Evolutionary conservation across 2,329 filamentous ascomycete species (phyloP), one percentile per base, ranked within the genome.

Genomic region (Fonsecaea multimorphosa): DNA sequence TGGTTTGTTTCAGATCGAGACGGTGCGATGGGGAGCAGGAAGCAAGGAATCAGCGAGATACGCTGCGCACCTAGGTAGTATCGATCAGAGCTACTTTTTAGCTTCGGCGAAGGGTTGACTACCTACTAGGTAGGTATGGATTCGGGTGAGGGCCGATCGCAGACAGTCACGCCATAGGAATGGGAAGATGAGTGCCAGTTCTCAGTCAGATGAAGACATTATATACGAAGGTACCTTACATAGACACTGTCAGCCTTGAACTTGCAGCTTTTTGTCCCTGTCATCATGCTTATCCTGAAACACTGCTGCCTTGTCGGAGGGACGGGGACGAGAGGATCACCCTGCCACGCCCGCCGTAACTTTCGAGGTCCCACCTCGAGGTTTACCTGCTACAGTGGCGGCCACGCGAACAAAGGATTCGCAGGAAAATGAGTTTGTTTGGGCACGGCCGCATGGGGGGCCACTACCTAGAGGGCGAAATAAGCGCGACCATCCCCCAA

Each of bases 371-470:
- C 29, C 14, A 38, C 29, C n/a, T 27, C 57, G 32, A 38, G 56
- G 27, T 36, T 51, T 58, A 8, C 3, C 29, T 3, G 29, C 3
- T 31, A 27, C 27, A 22, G 56, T 58, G 56, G 56, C 56, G 56
- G 56, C 56, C 56, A 58, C 56, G 56, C 56, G 56, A 58, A 24
- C 44, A 24, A 22, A 58, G 56, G 56, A 49, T 58, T 44, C 56
- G 40, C 56, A 40, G 40, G 29, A 58, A 58, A 24, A 46, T 46
- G 29, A 24, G 31, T 34, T 58, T 57, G 22, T 32, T 4, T 31
- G 8, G 16, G 19, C 22, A 24, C 29, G 29, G 29, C 29, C 3
- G 3, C 29, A 31, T 8, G 3, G 2, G 44, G 44, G 44, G 16
- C 38, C 16, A 9, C 16, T 49, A 34, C 32, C 11, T 9, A 3